phyloP scores from a whole-genome alignment of 129 eudicot species.

The Arctium lappa region DNA sequence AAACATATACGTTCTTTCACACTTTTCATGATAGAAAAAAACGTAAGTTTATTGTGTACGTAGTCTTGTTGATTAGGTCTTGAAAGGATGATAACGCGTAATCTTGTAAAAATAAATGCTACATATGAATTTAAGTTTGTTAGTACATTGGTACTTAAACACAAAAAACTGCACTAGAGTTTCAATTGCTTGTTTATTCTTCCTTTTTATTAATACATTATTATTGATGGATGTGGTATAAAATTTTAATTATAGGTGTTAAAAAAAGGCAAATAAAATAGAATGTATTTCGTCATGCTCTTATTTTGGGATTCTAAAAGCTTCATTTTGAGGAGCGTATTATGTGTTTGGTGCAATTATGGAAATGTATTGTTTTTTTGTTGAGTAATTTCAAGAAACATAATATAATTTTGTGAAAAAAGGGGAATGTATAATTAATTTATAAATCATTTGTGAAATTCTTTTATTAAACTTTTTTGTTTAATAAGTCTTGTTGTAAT shows the following conservation, averaged over 20 bases:
- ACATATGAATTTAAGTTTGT: background rate
- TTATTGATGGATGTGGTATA: background rate
- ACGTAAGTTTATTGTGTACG: too few species aligned
- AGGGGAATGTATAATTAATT: too few species aligned
- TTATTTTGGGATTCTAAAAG: background rate
- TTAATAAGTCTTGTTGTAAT: too few species aligned
- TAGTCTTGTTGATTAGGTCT: background rate
- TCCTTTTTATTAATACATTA: background rate
- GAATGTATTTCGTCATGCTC: background rate
- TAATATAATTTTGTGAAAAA: too few species aligned
- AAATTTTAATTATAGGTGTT: too few species aligned
- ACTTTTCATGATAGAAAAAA: background rate
- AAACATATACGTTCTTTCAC: background rate
- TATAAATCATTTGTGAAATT: background rate
- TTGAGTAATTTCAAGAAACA: background rate
- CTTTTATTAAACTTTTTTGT: background rate
- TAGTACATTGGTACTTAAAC: background rate
- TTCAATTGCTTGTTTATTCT: background rate
- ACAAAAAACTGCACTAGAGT: background rate
- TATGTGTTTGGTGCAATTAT: background rate
- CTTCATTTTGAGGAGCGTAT: too few species aligned
- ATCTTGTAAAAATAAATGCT: too few species aligned
- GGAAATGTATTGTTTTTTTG: background rate
- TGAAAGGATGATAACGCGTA: too few species aligned
- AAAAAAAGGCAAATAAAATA: too few species aligned